Base-by-base conservation (phyloP, 345 rosid species). In the Euphorbia peplus region DNA sequence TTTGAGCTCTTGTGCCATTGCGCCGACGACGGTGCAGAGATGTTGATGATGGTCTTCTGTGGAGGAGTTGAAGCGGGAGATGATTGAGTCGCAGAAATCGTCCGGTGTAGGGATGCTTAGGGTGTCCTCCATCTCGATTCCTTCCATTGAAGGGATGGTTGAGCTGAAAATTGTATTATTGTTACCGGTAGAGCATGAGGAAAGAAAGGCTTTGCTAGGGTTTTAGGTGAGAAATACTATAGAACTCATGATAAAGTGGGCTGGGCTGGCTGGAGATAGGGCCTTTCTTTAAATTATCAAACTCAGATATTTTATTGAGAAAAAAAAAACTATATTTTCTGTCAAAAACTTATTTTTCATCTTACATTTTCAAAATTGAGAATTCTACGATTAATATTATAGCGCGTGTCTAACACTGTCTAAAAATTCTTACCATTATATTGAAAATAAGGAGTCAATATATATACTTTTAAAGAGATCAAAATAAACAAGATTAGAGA, bases 1-100 rank as follows among this genome's bases (percentile, higher is more conserved):
- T 56, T 80, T 86, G 51, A 91, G 87, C 66, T 83, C 87, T 73
- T 88, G 95, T 22, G 93, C 75, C 76, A 95, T 83, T 70, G 86
- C 80, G 77, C 89, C 90, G 5, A 95, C 66, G 39, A 85, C 81
- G 26, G 86, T 78, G 67, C 99, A 91, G 64, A 91, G 72, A 75
- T 81, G 85, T 61, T 80, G 86, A 76, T 82, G 84, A 61, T 86
- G 87, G 16, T 88, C 89, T 48, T 84, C 79, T 11, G 70, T 58
- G 5, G 96, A 88, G 44, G 73, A 65, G 5, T 76, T 75, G 70
- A 84, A 82, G 46, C 84, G 88, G 55, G 85, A 74, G 57, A 87
- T 80, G 67, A 95, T 52, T 0, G 74, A 82, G n/a, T 78, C 79
- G 63, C 95, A 84, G 70, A 88, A 83, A 60, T 91, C 96, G 51